Percentiles rank a stretch among this genome's conserved stretches.
Conservation (phyloP, 345 rosid species). For the Hypericum perforatum region DNA sequence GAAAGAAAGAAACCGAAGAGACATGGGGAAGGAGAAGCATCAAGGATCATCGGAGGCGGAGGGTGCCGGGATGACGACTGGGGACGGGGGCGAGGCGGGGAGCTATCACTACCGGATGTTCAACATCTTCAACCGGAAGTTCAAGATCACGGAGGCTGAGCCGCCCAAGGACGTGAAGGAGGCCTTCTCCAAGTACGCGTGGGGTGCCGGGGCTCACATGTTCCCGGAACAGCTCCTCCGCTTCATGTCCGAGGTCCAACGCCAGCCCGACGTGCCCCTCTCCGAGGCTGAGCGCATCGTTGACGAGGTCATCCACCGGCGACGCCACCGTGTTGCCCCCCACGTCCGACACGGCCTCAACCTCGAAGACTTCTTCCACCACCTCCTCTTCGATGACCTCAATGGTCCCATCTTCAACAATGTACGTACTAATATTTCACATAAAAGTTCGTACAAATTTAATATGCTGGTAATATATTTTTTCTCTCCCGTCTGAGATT, state of each 20-base stretch:
- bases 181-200: constrained; percentile 9
- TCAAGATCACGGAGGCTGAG: constrained; percentile 24
- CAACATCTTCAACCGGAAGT: constrained; percentile 22
- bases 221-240: constrained; percentile 13
- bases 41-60: not conserved
- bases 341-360: constrained; percentile 10
- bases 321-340: constrained; percentile 13
- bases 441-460: too few relatives aligned
- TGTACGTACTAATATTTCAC: constrained; percentile 2
- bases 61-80: too few relatives aligned
- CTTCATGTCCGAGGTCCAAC: constrained; percentile 15
- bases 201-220: constrained; percentile 13
- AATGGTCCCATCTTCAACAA: constrained; percentile 15
- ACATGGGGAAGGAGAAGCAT: constrained; percentile 9
- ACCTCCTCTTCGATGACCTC: constrained; percentile 22
- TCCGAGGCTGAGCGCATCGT: constrained; percentile 13
- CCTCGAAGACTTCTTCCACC: constrained; percentile 20
- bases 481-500: too few relatives aligned
- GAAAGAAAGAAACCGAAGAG: too few relatives aligned
- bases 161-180: constrained; percentile 17
- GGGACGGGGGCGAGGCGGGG: constrained; percentile 12
- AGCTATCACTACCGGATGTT: constrained; percentile 27
- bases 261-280: constrained; percentile 10
- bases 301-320: constrained; percentile 9
- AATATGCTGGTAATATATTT: too few relatives aligned